Evolutionary conservation across 495 filamentous ascomycete genomes (phyloP).

Genomic region (Bacidia rubella): DNA sequence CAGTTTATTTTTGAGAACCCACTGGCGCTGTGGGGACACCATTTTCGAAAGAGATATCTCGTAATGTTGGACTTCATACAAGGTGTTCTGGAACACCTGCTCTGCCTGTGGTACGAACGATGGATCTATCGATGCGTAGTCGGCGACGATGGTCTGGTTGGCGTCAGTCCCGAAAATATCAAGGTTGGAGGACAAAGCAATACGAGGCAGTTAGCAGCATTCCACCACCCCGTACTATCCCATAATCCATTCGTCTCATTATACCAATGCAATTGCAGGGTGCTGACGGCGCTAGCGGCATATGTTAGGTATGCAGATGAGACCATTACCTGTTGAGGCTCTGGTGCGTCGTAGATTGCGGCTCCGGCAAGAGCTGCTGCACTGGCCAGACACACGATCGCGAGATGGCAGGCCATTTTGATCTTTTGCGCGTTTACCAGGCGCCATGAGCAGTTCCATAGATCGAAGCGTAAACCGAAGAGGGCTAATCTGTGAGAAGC

Average conservation of each 20-base stretch:
- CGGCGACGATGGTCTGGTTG: constrained; percentile 39
- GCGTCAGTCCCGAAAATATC: not conserved
- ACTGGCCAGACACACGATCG: not conserved
- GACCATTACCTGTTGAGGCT: not conserved
- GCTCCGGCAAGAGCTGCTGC: not conserved
- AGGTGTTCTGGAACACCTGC: constrained; percentile 25
- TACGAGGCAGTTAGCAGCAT: constrained; percentile 53
- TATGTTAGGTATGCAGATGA: constrained; percentile 15
- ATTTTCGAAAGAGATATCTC: constrained; percentile 19
- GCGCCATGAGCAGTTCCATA: not conserved
- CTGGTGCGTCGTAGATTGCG: not conserved
- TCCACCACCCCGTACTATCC: constrained; percentile 63
- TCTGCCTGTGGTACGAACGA: constrained; percentile 6
- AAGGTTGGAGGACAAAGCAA: not conserved
- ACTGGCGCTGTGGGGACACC: constrained; percentile 1
- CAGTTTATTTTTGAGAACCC: not conserved
- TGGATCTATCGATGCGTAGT: constrained; percentile 40
- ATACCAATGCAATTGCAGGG: constrained; percentile 54
- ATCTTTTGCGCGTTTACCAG: not conserved
- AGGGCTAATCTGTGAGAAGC: not conserved
- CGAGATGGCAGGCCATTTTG: not conserved
- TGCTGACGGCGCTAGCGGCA: constrained; percentile 31
- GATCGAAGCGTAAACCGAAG: not conserved
- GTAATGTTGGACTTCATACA: constrained; percentile 21
- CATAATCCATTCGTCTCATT: constrained; percentile 47